phyloP scores from a whole-genome alignment of 2,329 filamentous ascomycete species.

The Geosmithia flava region DNA sequence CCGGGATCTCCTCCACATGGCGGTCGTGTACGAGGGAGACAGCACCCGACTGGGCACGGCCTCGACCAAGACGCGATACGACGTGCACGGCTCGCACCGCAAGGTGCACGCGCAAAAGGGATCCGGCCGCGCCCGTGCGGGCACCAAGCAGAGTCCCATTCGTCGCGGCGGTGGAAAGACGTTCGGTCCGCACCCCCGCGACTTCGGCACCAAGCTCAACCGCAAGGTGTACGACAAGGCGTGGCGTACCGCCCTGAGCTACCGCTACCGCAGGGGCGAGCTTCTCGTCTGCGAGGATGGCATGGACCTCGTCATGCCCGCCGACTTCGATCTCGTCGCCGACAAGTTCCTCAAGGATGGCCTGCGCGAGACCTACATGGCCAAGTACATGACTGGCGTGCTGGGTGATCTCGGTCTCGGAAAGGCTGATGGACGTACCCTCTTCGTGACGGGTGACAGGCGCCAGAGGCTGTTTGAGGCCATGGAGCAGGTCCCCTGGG shows the following conservation, averaged over 20 bases:
- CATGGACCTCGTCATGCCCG: conserved; percentile 51
- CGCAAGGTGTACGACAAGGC: conserved; percentile 91
- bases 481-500: conserved; percentile 48
- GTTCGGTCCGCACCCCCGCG: conserved; percentile 82
- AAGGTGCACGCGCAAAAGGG: conserved; percentile 88
- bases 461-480: conserved; percentile 54
- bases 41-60: conserved; percentile 78
- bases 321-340: conserved; percentile 32
- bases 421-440: conserved; percentile 52
- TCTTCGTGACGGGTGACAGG: conserved; percentile 56
- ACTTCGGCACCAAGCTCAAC: conserved; percentile 76
- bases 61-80: conserved; percentile 65
- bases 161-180: conserved; percentile 75
- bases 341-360: conserved; percentile 30
- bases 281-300: conserved; percentile 73
- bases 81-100: conserved; percentile 70
- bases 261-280: conserved; percentile 79
- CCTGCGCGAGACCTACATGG: conserved; percentile 42
- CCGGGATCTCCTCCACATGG: conserved; percentile 83
- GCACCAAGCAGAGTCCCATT: conserved; percentile 71
- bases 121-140: conserved; percentile 64
- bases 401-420: conserved; percentile 62
- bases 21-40: conserved; percentile 88
- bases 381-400: conserved; percentile 53
- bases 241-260: conserved; percentile 87